A percentile compares a stretch with the other conserved stretches of the same genome.
Conservation (phyloP, 2,329 filamentous ascomycete genomes). For the Venturia aucupariae region DNA sequence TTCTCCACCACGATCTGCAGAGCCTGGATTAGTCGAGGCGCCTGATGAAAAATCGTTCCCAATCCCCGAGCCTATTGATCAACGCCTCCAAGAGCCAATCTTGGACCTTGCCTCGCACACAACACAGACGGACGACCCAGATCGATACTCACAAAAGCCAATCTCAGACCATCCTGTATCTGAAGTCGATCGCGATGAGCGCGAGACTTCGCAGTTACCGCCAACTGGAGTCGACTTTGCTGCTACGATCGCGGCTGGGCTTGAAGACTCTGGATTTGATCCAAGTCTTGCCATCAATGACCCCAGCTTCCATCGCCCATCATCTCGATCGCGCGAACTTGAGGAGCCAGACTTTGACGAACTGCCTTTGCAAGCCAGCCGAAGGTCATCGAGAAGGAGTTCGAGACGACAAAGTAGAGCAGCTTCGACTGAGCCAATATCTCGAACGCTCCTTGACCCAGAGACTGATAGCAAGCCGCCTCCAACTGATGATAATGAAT, state of each 20-base stretch:
- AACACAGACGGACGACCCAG: neutral
- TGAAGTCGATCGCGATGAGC: neutral
- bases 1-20: neutral
- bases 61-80: neutral
- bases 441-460: neutral
- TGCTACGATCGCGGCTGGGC: constrained; percentile 23
- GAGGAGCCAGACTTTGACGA: constrained; percentile 22
- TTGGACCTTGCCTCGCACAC: neutral
- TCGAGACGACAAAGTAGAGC: constrained; percentile 11
- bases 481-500: constrained; percentile 20
- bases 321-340: constrained; percentile 24
- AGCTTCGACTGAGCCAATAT: constrained; percentile 1
- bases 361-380: constrained; percentile 13
- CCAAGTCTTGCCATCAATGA: constrained; percentile 23
- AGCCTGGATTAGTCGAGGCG: neutral
- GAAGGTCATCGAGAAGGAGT: constrained; percentile 11
- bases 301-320: constrained; percentile 26
- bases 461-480: constrained; percentile 1
- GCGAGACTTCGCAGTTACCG: neutral
- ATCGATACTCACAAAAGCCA: neutral
- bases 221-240: constrained; percentile 22
- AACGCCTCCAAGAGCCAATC: neutral
- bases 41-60: neutral
- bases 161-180: neutral
- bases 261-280: constrained; percentile 29